A percentile compares a stretch with the other conserved stretches of the same genome.
Conservation (phyloP, 1,284 basidiomycete species). For the Trametes versicolor region DNA sequence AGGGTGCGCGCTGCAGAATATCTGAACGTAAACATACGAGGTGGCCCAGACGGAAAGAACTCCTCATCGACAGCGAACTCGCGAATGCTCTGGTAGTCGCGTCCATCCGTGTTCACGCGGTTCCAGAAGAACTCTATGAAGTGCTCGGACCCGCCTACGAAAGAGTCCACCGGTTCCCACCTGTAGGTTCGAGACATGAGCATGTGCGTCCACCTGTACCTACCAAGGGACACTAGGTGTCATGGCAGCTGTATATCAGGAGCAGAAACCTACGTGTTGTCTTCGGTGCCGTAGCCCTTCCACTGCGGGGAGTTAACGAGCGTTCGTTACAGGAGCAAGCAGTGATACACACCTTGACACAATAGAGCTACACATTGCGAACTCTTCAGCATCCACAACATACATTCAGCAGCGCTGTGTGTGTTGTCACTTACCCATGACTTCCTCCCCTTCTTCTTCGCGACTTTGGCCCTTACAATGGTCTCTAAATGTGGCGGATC, state of each 20-base stretch:
- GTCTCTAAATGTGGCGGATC: slow-evolving; percentile 53
- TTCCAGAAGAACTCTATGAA: slow-evolving; percentile 70
- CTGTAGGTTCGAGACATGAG: slow-evolving; percentile 44
- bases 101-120: slow-evolving; percentile 57
- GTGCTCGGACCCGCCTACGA: slow-evolving; percentile 62
- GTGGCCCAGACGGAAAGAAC: slow-evolving; percentile 64
- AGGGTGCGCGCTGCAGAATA: neutral
- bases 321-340: neutral
- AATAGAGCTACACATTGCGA: slow-evolving; percentile 57
- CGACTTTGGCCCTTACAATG: slow-evolving; percentile 57
- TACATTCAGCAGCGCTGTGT: neutral
- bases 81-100: slow-evolving; percentile 58
- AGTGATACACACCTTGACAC: slow-evolving; percentile 61
- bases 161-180: slow-evolving; percentile 76
- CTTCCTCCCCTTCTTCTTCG: slow-evolving; percentile 51
- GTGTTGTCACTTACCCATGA: slow-evolving; percentile 52
- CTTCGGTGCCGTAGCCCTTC: slow-evolving; percentile 68
- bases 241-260: neutral
- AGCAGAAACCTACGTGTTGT: slow-evolving; percentile 69
- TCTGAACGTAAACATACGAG: slow-evolving; percentile 51
- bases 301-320: slow-evolving; percentile 55
- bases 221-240: neutral
- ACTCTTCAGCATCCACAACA: neutral
- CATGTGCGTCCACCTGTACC: neutral
- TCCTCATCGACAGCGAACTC: slow-evolving; percentile 65